A percentile compares a stretch with the other conserved stretches of the same genome.
Conservation (phyloP, 192 early-diverging fungal species). For the Rhizoclosmatium globosum region DNA sequence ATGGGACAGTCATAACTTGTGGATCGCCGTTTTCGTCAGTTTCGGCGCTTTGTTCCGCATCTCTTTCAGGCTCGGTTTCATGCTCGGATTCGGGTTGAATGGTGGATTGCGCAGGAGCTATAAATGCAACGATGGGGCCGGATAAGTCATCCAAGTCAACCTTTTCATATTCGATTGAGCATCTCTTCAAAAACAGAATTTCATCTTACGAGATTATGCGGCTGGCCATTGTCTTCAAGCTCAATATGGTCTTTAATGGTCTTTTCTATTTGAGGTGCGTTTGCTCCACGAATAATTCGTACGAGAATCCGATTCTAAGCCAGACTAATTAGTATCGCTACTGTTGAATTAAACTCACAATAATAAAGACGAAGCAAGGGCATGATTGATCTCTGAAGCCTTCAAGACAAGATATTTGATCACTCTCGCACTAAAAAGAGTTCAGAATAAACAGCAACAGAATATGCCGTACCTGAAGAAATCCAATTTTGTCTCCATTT, state of each 20-base stretch:
- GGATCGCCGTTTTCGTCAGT: neutral
- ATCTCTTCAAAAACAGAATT: neutral
- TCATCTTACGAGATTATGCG: constrained; percentile 3
- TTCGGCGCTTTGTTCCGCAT: neutral
- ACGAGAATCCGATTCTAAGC: constrained; percentile 8
- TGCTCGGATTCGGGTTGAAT: neutral
- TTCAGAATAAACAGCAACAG: neutral
- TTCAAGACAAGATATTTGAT: constrained; percentile 53
- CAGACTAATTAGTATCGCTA: neutral
- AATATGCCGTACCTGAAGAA: constrained; percentile 50
- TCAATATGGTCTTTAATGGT: constrained; percentile 66
- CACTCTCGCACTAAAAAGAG: constrained; percentile 38
- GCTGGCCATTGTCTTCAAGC: constrained; percentile 26
- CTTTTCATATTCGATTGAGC: neutral
- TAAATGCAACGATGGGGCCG: neutral
- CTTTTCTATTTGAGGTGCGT: constrained; percentile 64
- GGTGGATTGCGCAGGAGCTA: neutral
- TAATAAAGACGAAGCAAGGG: constrained; percentile 61
- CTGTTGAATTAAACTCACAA: constrained; percentile 41
- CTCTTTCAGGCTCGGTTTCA: neutral
- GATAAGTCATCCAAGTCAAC: neutral
- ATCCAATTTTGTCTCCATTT: constrained; percentile 56
- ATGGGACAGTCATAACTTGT: neutral
- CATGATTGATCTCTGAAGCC: constrained; percentile 63
- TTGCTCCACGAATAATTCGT: constrained; percentile 59